Evolutionary conservation across 1,284 basidiomycete species (phyloP), one percentile per base, ranked within the genome.

Genomic region (Cryptococcus floricola): DNA sequence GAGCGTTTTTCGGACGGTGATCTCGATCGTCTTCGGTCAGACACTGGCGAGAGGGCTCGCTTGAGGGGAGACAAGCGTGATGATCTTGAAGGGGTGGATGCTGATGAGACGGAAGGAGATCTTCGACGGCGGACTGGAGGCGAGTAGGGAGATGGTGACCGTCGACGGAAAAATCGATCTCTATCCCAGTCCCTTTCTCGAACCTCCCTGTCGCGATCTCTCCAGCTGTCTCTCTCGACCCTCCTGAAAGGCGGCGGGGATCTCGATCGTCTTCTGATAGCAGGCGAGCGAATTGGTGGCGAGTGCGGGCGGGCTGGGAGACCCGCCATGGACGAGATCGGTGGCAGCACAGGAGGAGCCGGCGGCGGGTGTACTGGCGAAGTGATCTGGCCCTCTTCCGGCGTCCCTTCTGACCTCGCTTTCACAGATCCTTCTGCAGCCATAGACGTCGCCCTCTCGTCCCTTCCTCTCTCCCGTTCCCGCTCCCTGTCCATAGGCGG

Each of bases 301-400:
- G 58, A 59, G n/a, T 58, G 51, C 28, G 64, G 61, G 52, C 56
- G 52, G 48, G 54, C 37, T 9, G 57, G 59, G 31, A 58, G 34
- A 18, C 56, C 52, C 39, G 44, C 48, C 12, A 19, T 39, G 18
- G 42, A 44, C 18, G 31, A 10, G 31, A 34, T 23, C 9, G 45
- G 23, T 9, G 19, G 45, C 10, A 46, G 27, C 12, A 18, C 45
- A 23, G 45, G 27, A 46, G 27, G 14, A 4, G 45, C 27, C 5
- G 52, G 50, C 19, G 57, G 39, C 13, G 63, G 18, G 38, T 14
- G 45, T 4, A 47, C 37, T 0, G 62, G 69, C 0, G 68, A 70
- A 5, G 67, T 69, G 43, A 74, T 74, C 48, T 74, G 72, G 0
- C 72, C 72, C 54, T 74, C 72, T 62, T 74, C 72, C 4, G 71